Evolutionary conservation across 2,329 filamentous ascomycete species (phyloP).

Genomic region (Fusarium piperis): DNA sequence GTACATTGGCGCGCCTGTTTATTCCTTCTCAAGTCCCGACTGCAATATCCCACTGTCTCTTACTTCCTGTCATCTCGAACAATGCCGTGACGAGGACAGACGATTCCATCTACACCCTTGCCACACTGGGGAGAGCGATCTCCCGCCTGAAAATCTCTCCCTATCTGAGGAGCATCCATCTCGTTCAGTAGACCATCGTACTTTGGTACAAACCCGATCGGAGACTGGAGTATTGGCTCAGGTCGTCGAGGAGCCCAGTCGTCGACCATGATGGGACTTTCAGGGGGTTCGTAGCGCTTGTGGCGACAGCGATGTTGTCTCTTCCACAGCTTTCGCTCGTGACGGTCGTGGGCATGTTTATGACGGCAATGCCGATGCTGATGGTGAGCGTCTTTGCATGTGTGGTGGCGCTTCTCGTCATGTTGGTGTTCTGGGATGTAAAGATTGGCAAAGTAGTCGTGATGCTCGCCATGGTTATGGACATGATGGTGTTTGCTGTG

Average conservation of each 20-base stretch:
- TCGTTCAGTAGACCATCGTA: constrained; percentile 19
- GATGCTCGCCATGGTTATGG: neutral
- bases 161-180: constrained; percentile 41
- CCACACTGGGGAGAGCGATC: neutral
- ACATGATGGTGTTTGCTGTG: neutral
- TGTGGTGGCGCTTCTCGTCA: neutral
- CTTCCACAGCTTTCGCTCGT: neutral
- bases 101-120: neutral
- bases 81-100: neutral
- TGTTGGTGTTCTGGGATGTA: neutral
- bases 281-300: neutral
- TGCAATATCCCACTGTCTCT: neutral
- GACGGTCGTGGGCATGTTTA: neutral
- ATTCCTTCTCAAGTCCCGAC: neutral
- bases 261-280: neutral
- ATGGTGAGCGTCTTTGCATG: neutral
- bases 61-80: neutral
- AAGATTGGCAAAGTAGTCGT: neutral
- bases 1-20: neutral
- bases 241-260: constrained; percentile 7
- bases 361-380: neutral
- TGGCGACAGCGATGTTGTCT: neutral
- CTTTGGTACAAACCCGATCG: neutral
- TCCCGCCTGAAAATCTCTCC: neutral
- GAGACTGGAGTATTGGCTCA: neutral